phyloP scores from a whole-genome alignment of 2,329 filamentous ascomycete genomes.

The Rhinocladiella similis region DNA sequence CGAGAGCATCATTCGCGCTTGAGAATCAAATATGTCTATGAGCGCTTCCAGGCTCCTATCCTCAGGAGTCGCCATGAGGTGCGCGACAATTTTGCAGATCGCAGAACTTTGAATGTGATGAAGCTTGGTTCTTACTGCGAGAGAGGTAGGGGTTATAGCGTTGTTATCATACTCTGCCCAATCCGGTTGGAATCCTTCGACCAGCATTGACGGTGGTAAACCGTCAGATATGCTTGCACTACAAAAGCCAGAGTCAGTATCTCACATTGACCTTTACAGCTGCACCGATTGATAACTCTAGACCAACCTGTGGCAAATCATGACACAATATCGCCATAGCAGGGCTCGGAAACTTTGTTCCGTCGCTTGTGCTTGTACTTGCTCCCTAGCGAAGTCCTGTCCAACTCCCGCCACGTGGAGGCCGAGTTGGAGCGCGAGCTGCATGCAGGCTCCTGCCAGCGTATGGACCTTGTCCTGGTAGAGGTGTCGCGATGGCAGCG shows the following conservation, averaged over 20 bases:
- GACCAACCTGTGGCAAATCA: conserved; percentile 9
- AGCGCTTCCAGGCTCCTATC: neutral
- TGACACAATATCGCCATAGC: conserved; percentile 6
- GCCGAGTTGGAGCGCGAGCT: conserved; percentile 3
- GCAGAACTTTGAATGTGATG: conserved; percentile 1
- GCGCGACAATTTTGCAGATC: neutral
- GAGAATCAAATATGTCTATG: conserved; percentile 4
- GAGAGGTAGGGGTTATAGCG: neutral
- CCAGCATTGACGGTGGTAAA: neutral
- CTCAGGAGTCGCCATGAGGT: neutral
- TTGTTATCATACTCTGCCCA: neutral
- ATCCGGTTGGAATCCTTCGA: neutral
- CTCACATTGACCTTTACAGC: no score
- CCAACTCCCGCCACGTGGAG: conserved; percentile 4
- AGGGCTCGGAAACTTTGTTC: neutral
- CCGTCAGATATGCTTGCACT: conserved; percentile 5
- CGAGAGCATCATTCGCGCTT: neutral
- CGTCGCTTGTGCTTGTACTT: neutral
- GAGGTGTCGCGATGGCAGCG: conserved; percentile 1
- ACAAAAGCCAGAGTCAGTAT: no score
- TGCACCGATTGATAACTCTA: no score
- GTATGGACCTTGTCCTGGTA: conserved; percentile 2
- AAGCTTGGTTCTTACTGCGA: neutral
- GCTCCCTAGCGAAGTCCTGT: conserved; percentile 4
- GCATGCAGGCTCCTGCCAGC: conserved; percentile 3